Percentiles rank a stretch among this genome's conserved stretches.
These are phyloP conservation scores for Saccharomyces jurei DNA, from an alignment of 805 yeast species.

Conservation along the genomic window DNA sequence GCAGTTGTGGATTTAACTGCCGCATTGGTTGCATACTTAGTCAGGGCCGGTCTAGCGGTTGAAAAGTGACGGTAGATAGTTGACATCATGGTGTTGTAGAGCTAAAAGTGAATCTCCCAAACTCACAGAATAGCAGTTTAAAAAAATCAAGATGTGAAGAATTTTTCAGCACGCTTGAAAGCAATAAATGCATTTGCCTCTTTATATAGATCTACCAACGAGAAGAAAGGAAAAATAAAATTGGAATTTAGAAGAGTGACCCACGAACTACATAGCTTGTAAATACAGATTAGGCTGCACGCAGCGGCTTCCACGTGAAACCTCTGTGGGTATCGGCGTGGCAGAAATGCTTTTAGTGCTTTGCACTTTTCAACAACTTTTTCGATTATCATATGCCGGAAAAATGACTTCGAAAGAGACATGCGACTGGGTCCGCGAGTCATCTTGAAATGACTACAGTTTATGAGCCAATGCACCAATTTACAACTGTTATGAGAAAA, in stretches of 20 bases:
- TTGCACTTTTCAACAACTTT: not conserved
- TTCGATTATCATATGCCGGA: not conserved
- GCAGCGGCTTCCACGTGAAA: not conserved
- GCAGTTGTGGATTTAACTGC: not conserved
- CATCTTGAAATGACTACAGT: not conserved
- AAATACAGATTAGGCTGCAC: not conserved
- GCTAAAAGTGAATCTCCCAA: not conserved
- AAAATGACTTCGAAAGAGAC: not conserved
- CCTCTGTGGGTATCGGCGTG: not conserved
- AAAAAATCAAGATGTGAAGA: not conserved
- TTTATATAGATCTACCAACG: not conserved
- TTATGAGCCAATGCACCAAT: not conserved
- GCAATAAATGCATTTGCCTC: not conserved
- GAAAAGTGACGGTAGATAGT: not conserved
- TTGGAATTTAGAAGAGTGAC: not conserved
- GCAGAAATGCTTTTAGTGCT: not conserved
- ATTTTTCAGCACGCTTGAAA: not conserved
- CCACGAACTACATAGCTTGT: not conserved
- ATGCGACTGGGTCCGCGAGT: not conserved
- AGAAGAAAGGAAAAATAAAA: not conserved
- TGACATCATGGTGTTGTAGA: not conserved
- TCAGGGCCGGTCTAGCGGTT: not conserved
- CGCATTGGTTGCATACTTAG: not conserved
- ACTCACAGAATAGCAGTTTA: not conserved
- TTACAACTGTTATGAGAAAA: not conserved